A percentile compares a stretch with the other conserved stretches of the same genome.
These are phyloP conservation scores for Coprinopsis marcescibilis DNA, from an alignment of 768 basidiomycete species.

Conservation along the genomic window DNA sequence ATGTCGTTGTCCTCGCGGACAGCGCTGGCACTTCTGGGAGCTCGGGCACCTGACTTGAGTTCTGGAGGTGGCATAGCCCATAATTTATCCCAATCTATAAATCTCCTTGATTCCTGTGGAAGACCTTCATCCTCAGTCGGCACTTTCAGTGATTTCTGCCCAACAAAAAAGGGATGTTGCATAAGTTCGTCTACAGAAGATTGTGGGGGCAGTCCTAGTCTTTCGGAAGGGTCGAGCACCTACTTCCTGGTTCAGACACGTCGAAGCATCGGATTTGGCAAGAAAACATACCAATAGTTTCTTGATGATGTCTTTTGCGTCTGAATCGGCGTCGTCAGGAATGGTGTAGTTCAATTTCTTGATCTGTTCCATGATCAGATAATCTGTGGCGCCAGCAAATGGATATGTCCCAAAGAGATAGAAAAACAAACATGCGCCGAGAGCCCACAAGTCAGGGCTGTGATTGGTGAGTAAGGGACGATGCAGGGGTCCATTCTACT, in stretches of 20 bases:
- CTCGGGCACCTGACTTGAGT: not conserved
- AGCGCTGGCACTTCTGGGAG: not conserved
- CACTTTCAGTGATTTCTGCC: slow-evolving; percentile 8
- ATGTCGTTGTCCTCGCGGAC: not conserved
- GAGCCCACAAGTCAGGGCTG: slow-evolving; percentile 93
- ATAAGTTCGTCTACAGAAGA: slow-evolving; percentile 42
- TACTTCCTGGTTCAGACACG: slow-evolving; percentile 15
- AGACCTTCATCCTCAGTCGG: slow-evolving; percentile 9
- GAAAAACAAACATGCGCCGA: slow-evolving; percentile 92
- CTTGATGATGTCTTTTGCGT: slow-evolving; percentile 76
- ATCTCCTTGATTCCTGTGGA: slow-evolving; percentile 5
- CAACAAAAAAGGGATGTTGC: slow-evolving; percentile 54
- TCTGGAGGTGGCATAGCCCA: slow-evolving; percentile 60
- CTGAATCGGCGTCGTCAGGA: slow-evolving; percentile 78
- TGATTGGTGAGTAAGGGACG: slow-evolving; percentile 10
- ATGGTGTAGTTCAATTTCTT: slow-evolving; percentile 82
- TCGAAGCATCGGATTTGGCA: not conserved
- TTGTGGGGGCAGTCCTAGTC: slow-evolving; percentile 51
- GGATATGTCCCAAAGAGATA: slow-evolving; percentile 89
- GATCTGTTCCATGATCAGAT: slow-evolving; percentile 93
- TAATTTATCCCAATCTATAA: slow-evolving; percentile 53
- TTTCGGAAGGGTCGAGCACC: slow-evolving; percentile 53
- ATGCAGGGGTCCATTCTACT: slow-evolving; percentile 12
- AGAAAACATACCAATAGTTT: slow-evolving; percentile 60
- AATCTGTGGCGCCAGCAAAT: slow-evolving; percentile 88